Base-by-base conservation (phyloP, 495 filamentous ascomycete genomes). In the Lentithecium fluviatile region DNA sequence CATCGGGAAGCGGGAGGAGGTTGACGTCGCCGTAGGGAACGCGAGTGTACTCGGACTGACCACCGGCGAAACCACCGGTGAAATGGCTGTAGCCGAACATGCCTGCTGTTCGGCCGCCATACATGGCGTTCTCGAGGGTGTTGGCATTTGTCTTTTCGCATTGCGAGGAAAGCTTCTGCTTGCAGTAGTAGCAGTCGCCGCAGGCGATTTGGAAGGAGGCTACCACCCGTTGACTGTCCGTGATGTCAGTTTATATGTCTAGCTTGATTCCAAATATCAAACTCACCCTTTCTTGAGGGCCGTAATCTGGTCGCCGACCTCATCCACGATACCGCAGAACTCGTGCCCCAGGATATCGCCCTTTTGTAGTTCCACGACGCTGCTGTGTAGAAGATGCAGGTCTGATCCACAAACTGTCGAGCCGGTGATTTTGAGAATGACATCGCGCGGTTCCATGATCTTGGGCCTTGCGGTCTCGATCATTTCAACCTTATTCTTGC, bases 281-380 rank as follows among this genome's bases (percentile, higher is more conserved):
- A 50, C 50, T 29, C 36, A 65, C 62, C 91, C 91, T 46, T 77
- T 76, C 65, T 86, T 80, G 36, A 86, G 71, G 0, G 77, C 80
- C 48, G 74, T 85, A 2, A 87, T 82, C 0, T 63, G 79, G 0
- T 83, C 73, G 0, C 91, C 91, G 6, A 89, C 78, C 15, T 80
- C 76, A 32, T 94, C 89, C 6, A 95, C 85, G 17, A 90, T 73
- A 42, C 91, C 91, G 68, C 87, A 91, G 76, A 90, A 95, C 66
- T 96, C 91, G 70, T 96, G 90, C 45, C 91, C 91, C 0, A 95
- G 80, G 49, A 96, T 91, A 75, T 96, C 91, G 42, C 92, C 90
- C 65, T 89, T 87, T 62, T 86, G 75, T 36, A 95, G 64, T 67
- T 95, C 80, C 3, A 92, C 74, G 24, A 95, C 80, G 19, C 76